These are phyloP conservation scores for Flaveria linearis DNA, from an alignment of 129 eudicot species.

Conservation along the genomic window DNA sequence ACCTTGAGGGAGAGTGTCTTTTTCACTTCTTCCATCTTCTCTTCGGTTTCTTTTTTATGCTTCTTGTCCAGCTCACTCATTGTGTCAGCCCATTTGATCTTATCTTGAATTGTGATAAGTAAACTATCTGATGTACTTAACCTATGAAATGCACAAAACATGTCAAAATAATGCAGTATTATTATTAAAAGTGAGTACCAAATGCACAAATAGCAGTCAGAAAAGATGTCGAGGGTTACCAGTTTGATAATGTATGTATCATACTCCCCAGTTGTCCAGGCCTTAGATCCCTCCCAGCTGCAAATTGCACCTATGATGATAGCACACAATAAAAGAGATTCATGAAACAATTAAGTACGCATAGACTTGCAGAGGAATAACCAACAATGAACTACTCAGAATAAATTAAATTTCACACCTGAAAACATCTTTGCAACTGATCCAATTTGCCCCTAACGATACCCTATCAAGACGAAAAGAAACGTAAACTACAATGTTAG, in stretches of 20 bases:
- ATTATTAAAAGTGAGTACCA: conserved; percentile 2
- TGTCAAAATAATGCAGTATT: background rate
- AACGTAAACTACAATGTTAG: background rate
- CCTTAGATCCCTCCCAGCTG: conserved; percentile 91
- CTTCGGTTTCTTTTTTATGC: conserved; percentile 75
- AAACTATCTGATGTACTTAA: conserved; percentile 72
- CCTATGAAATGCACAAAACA: conserved; percentile 46
- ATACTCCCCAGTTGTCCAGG: conserved; percentile 78
- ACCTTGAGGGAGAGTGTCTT: conserved; percentile 80
- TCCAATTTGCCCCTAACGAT: conserved; percentile 91
- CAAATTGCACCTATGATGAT: conserved; percentile 76
- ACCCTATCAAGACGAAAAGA: conserved; percentile 45
- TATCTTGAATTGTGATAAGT: conserved; percentile 77
- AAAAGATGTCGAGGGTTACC: conserved; percentile 42
- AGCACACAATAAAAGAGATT: background rate
- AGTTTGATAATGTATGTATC: conserved; percentile 64
- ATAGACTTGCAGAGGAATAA: background rate
- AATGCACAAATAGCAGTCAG: background rate
- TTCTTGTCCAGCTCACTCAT: conserved; percentile 81
- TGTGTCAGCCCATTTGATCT: conserved; percentile 88
- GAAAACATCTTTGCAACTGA: conserved; percentile 81
- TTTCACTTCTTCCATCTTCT: conserved; percentile 69
- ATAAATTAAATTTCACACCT: conserved; percentile 43
- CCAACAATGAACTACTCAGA: background rate
- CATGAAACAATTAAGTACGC: background rate